Percentiles rank a stretch among this genome's conserved stretches.
Evolutionary conservation across 129 eudicot species (phyloP).

Genomic region (Helianthus annuus): HanXRQr2.0-SUNRISE NC_035446.2:142570455-142570954

Average conservation of each 20-base stretch:
- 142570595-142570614: not conserved
- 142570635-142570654: not conserved
- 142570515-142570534: not conserved
- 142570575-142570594: too few relatives aligned
- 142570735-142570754: constrained; percentile 38
- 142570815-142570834: constrained; percentile 21
- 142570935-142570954: constrained; percentile 61
- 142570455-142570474: constrained; percentile 16
- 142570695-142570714: not conserved
- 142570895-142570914: constrained; percentile 52
- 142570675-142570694: not conserved
- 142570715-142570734: constrained; percentile 39
- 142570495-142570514: not conserved
- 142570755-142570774: constrained; percentile 35
- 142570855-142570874: constrained; percentile 20
- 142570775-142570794: constrained; percentile 26
- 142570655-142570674: not conserved
- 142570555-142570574: too few relatives aligned
- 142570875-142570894: constrained; percentile 27
- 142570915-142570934: constrained; percentile 38
- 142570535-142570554: not conserved
- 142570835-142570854: constrained; percentile 10
- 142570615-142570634: not conserved
- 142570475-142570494: not conserved
- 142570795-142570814: constrained; percentile 10